Percentiles rank a stretch among this genome's conserved stretches.
Conservation (phyloP, 257 asterid species). For the Euphrasia confusa region DNA sequence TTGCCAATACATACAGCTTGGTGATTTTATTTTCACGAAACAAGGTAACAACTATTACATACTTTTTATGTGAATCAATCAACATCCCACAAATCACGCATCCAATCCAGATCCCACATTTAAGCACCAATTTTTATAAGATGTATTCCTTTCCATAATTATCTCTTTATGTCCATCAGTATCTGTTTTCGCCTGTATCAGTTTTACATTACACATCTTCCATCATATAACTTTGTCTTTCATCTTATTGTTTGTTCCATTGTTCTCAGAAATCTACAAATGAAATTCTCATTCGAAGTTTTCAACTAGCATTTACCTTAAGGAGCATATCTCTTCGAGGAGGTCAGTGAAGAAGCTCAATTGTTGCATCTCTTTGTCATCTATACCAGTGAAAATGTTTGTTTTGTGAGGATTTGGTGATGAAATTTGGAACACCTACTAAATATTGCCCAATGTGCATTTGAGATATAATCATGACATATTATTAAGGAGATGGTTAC, state of each 20-base stretch:
- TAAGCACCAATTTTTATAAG: slow-evolving; percentile 7
- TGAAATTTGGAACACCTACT: too few relatives aligned
- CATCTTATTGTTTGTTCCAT: slow-evolving; percentile 24
- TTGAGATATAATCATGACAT: slow-evolving; percentile 9
- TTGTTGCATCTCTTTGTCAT: slow-evolving; percentile 16
- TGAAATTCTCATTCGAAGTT: slow-evolving; percentile 66
- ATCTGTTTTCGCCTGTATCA: slow-evolving; percentile 20
- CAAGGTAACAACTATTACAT: slow-evolving; percentile 38
- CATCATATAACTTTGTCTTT: slow-evolving; percentile 10
- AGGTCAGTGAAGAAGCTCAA: slow-evolving; percentile 40
- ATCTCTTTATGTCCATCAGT: slow-evolving; percentile 28
- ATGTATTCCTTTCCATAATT: background rate
- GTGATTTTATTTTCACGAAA: slow-evolving; percentile 57
- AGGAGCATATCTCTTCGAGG: slow-evolving; percentile 60
- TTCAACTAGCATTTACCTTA: slow-evolving; percentile 66
- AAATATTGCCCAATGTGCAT: background rate
- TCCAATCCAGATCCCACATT: slow-evolving; percentile 1
- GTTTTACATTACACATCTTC: slow-evolving; percentile 3
- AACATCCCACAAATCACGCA: too few relatives aligned
- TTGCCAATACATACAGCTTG: slow-evolving; percentile 71
- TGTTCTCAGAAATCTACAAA: slow-evolving; percentile 51
- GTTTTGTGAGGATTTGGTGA: slow-evolving; percentile 6
- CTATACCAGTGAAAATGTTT: slow-evolving; percentile 2
- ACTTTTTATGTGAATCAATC: slow-evolving; percentile 5
- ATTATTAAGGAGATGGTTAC: too few relatives aligned